Percentiles rank a stretch among this genome's conserved stretches.
phyloP scores from a whole-genome alignment of 257 asterid genomes.

The Petrea volubilis region DNA sequence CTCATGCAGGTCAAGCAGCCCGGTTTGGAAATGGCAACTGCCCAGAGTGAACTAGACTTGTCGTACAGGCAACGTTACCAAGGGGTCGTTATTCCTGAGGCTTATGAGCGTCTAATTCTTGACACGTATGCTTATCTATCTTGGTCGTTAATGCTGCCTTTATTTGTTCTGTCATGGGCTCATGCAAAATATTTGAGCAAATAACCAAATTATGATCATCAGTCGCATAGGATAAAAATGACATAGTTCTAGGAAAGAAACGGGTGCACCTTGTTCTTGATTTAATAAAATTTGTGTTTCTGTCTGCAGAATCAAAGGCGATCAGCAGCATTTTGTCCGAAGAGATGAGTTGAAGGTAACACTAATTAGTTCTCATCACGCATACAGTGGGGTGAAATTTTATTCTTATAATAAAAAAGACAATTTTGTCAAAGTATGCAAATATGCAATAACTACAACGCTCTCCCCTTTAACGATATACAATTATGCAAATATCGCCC shows the following conservation, averaged over 20 bases:
- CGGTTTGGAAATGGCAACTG: constrained; percentile 90
- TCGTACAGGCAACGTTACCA: constrained; percentile 88
- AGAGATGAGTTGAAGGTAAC: constrained; percentile 94
- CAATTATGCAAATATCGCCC: no score
- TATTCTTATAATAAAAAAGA: no score
- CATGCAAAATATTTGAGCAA: background rate
- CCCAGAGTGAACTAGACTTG: constrained; percentile 92
- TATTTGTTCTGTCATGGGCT: background rate
- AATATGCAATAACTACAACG: no score
- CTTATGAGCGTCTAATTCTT: constrained; percentile 95
- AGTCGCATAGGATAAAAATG: background rate
- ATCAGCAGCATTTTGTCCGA: constrained; percentile 99
- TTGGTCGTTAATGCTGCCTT: background rate
- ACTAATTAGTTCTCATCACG: background rate
- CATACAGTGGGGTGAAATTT: no score
- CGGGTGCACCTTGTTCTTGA: background rate
- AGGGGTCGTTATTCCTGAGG: constrained; percentile 86
- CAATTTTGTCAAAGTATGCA: no score
- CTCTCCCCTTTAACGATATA: no score
- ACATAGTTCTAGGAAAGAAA: background rate
- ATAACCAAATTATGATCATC: background rate
- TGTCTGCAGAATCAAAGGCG: constrained; percentile 80
- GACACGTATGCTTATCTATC: constrained; percentile 69
- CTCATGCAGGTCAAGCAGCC: constrained; percentile 91
- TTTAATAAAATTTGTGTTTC: background rate